Evolutionary conservation across 2,329 filamentous ascomycete genomes (phyloP), one percentile per base, ranked within the genome.

Genomic region (Venturia asperata): DNA sequence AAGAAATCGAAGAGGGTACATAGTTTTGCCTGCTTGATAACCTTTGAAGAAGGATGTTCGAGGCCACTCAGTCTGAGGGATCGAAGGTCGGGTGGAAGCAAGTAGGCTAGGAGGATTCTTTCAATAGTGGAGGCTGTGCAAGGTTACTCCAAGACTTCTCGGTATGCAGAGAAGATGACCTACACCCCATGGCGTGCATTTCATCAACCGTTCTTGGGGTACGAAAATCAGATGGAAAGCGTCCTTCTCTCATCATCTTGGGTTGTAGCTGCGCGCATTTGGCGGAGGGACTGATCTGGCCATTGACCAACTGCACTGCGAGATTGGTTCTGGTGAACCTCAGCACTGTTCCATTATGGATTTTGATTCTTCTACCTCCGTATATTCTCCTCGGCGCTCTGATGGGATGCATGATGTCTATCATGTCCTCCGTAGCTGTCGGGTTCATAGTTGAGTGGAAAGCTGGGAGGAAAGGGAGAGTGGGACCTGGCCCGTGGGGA

Each of bases 221-320:
- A 30, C 68, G 66, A 64, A 75, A 76, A 17, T 71, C 69, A 5
- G 63, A 43, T 9, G 75, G 75, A 58, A 74, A 76, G n/a, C 67
- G 66, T 3, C 71, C 72, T 45, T 73, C 70, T 5, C 45, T 43
- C 42, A 69, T 69, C 68, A 74, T 70, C 69, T 72, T 74, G 1
- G 74, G 74, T 61, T 75, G 72, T 24, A 76, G 47, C 39, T 73
- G 70, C 10, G 68, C 69, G 61, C 71, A 70, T 52, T 63, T 65
- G 37, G 70, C 67, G 0, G 66, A 62, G 43, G 64, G 65, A 19
- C 64, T 65, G 62, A 75, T 69, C 21, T 71, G 66, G 30, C 70
- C 67, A 64, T 76, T 76, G 27, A 71, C 70, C 27, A 72, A 66
- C 27, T 71, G 70, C 11, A 70, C 69, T 52, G 70, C 65, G 42